Base-by-base conservation (phyloP, 1,284 basidiomycete species). In the Naganishia cerealis region DNA sequence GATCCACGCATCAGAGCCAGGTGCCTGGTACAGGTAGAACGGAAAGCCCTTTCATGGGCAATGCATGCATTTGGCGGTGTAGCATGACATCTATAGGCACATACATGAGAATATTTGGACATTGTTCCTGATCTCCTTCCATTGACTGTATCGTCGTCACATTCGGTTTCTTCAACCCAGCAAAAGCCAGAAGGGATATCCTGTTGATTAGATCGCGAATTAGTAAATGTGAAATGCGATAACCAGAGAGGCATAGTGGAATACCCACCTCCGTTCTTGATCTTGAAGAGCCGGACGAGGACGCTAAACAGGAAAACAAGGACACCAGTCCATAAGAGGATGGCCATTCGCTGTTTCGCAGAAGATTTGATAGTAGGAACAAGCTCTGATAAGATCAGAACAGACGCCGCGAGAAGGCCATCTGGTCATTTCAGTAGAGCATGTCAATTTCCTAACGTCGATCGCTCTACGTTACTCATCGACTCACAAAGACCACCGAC, bases 271-370 rank as follows among this genome's bases (percentile, higher is more conserved):
- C 87, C 85, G 81, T 97, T 96, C 83, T 99, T 99, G 72, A 94
- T 84, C 76, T 87, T 87, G 85, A 99, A 99, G 53, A 99, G 78
- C 57, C 90, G 90, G 67, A 98, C 83, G 55, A 99, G 83, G 71
- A 95, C 84, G 57, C 92, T 94, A 80, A 94, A 94, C 68, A 96
- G 84, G 73, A 93, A 83, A 78, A 96, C 82, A 69, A 91, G 85
- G 67, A 97, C 87, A 1, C 84, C 86, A 1, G 88, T 87, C 92
- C 93, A 98, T 43, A 97, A 84, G 78, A 95, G 95, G 29, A 96
- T 84, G 73, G 94, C 94, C 29, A 89, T 77, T 40, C 91, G 86
- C 79, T 99, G 95, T 69, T 89, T 87, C 52, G 81, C 76, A 0
- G 90, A 86, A 21, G 91, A 91, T 50, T 84, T 79, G 78, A 95